Evolutionary conservation across 352 stramenopile species (phyloP).

Genomic region (Phytopythium cucurbitacearum): DNA sequence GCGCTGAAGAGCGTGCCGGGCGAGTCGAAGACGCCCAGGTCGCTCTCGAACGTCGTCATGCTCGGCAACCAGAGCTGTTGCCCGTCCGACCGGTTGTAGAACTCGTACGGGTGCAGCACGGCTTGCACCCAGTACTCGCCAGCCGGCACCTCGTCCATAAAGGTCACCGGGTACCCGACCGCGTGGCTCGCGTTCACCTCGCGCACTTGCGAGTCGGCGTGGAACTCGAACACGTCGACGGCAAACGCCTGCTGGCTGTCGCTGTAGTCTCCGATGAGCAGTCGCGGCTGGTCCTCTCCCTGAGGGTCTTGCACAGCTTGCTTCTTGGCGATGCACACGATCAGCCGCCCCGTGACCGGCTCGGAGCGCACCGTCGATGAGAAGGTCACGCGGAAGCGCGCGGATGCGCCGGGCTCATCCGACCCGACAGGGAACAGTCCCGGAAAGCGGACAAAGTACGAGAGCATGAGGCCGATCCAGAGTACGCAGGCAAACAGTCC

Average conservation of each 20-base stretch:
- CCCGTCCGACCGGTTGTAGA: slow-evolving; percentile 60
- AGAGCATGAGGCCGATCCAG: slow-evolving; percentile 11
- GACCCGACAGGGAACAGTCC: not conserved
- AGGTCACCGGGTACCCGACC: slow-evolving; percentile 41
- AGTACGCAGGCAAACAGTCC: slow-evolving; percentile 10
- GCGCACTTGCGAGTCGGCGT: slow-evolving; percentile 24
- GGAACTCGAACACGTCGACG: slow-evolving; percentile 54
- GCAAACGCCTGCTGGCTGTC: slow-evolving; percentile 60
- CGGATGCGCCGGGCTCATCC: not conserved
- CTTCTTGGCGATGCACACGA: slow-evolving; percentile 53
- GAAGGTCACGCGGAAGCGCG: slow-evolving; percentile 39
- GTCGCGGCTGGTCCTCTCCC: slow-evolving; percentile 46
- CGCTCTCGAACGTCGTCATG: slow-evolving; percentile 55
- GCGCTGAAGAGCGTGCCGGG: slow-evolving; percentile 58
- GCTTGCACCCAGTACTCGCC: slow-evolving; percentile 65
- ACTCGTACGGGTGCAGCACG: slow-evolving; percentile 55
- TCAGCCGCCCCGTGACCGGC: slow-evolving; percentile 48
- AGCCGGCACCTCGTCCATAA: slow-evolving; percentile 32
- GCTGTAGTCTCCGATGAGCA: slow-evolving; percentile 39
- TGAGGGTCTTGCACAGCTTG: slow-evolving; percentile 37
- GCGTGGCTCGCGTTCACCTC: slow-evolving; percentile 39
- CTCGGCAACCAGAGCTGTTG: slow-evolving; percentile 37
- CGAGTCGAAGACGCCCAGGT: slow-evolving; percentile 44
- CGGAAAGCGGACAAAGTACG: slow-evolving; percentile 10
- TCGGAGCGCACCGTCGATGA: slow-evolving; percentile 17